Evolutionary conservation across 805 yeast species (phyloP), one percentile per base, ranked within the genome.

Genomic region (Cyberlindnera samutprakarnensis): DNA sequence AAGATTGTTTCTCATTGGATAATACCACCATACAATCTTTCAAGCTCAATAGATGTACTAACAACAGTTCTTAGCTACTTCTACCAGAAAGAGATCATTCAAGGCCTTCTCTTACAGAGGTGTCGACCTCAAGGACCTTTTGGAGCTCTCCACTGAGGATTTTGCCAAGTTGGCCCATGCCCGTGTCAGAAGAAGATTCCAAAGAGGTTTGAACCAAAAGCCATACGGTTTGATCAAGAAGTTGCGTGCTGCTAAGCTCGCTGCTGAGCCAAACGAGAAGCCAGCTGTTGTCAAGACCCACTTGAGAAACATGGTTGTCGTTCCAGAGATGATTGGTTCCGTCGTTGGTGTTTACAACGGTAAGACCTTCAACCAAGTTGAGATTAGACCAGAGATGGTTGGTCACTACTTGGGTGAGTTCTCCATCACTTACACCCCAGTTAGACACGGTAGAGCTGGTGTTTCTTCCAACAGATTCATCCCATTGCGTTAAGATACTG

Each of bases 331-430:
- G 98, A 87, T 92, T 60, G 98, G 98, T 66, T 86, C 96, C 45
- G 94, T 90, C 53, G 79, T 92, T 57, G 96, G 96, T 74, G 83
- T 92, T 58, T 92, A 92, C 95, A 92, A 92, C 80, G 99, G 99
- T 75, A 92, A 92, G 78, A 85, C 75, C 57, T 92, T 92, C 94
- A 90, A 90, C 94, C 83, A 80, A 59, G 96, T 92, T 68, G 99
- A 92, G 72, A 74, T 92, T 72, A 87, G 75, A 70, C 96, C 98
- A 62, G 99, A 92, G 78, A 92, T 92, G 98, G 88, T 90, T 66
- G 97, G 98, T 67, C 96, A 90, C 83, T 92, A 92, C 94, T 84
- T 92, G 61, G 99, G 96, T 75, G 99, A 92, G 78, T 92, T 92
- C 86, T 90, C 98, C 62, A 92, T 92, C 72, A 76, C 98, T 59